Conservation (phyloP, 805 yeast genomes). For the Candida xiaguanensis region DNA sequence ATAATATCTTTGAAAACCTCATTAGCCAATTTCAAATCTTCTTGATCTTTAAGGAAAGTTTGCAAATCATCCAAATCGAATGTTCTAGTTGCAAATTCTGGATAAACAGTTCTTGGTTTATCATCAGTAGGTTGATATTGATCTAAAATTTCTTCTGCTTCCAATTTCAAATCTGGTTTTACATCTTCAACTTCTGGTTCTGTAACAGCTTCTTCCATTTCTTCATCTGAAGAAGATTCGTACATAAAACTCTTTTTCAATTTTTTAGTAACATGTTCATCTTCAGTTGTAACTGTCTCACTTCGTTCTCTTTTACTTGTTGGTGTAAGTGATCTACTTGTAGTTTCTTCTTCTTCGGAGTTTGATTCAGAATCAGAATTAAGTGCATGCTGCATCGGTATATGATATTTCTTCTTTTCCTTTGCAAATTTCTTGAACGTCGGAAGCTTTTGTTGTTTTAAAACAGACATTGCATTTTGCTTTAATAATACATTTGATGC, state of each 20-base stretch:
- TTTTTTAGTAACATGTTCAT: slow-evolving; percentile 18
- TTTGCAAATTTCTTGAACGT: slow-evolving; percentile 24
- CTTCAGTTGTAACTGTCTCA: slow-evolving; percentile 22
- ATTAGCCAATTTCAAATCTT: slow-evolving; percentile 59
- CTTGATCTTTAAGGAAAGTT: slow-evolving; percentile 61
- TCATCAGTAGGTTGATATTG: slow-evolving; percentile 49
- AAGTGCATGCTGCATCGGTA: slow-evolving; percentile 55
- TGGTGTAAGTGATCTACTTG: slow-evolving; percentile 36
- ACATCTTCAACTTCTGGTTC: slow-evolving; percentile 13
- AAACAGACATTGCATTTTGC: slow-evolving; percentile 23
- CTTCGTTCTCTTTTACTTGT: slow-evolving; percentile 29
- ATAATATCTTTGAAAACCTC: slow-evolving; percentile 23
- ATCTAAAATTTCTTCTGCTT: slow-evolving; percentile 22
- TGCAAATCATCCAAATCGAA: slow-evolving; percentile 50
- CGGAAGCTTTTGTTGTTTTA: slow-evolving; percentile 27
- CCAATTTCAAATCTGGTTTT: slow-evolving; percentile 19
- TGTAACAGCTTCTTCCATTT: slow-evolving; percentile 22
- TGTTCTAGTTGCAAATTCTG: slow-evolving; percentile 26
- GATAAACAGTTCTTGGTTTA: slow-evolving; percentile 54
- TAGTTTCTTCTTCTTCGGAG: slow-evolving; percentile 33
- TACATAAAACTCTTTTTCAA: slow-evolving; percentile 29
- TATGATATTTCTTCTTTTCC: slow-evolving; percentile 31
- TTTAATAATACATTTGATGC: slow-evolving; percentile 16
- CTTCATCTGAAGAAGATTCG: slow-evolving; percentile 33
- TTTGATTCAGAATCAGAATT: slow-evolving; percentile 34